phyloP scores from a whole-genome alignment of 805 yeast species.

The Ogataea corticis region DNA sequence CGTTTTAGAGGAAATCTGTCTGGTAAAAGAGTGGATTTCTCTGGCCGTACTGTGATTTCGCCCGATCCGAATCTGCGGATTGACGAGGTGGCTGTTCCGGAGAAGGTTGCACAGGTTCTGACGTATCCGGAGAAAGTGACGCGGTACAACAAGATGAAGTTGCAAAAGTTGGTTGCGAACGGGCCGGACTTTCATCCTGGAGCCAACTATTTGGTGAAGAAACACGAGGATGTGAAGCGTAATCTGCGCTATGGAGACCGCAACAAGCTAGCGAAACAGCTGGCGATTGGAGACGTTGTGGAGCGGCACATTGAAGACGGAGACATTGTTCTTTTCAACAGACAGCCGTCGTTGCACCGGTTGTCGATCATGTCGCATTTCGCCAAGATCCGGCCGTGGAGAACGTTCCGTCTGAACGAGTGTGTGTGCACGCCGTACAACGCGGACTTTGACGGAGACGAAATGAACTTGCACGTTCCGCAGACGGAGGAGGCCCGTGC shows the following conservation, averaged over 20 bases:
- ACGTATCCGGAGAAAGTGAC: slow-evolving; percentile 97
- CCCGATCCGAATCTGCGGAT: slow-evolving; percentile 95
- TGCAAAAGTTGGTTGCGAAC: slow-evolving; percentile 69
- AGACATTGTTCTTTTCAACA: slow-evolving; percentile 90
- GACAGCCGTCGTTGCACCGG: slow-evolving; percentile 97
- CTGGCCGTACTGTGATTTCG: slow-evolving; percentile 97
- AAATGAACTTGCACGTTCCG: slow-evolving; percentile 98
- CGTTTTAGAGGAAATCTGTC: slow-evolving; percentile 97
- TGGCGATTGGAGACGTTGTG: slow-evolving; percentile 87
- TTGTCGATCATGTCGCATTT: slow-evolving; percentile 91
- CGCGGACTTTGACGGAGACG: slow-evolving; percentile 99
- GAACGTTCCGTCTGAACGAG: slow-evolving; percentile 94
- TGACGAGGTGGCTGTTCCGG: slow-evolving; percentile 99
- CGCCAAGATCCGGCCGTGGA: slow-evolving; percentile 96
- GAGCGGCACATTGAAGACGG: slow-evolving; percentile 98
- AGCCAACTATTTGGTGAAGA: slow-evolving; percentile 86
- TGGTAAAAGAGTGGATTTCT: slow-evolving; percentile 98
- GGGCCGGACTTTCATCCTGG: slow-evolving; percentile 96
- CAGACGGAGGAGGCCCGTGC: slow-evolving; percentile 99
- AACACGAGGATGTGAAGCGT: slow-evolving; percentile 81
- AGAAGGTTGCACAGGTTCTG: slow-evolving; percentile 89
- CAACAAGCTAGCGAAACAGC: slow-evolving; percentile 67
- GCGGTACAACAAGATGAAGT: slow-evolving; percentile 76
- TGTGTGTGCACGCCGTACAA: slow-evolving; percentile 99
- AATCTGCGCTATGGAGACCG: slow-evolving; percentile 89